A percentile compares a stretch with the other conserved stretches of the same genome.
phyloP scores from a whole-genome alignment of 1,284 basidiomycete genomes.

The Tylopilus microsporus region DNA sequence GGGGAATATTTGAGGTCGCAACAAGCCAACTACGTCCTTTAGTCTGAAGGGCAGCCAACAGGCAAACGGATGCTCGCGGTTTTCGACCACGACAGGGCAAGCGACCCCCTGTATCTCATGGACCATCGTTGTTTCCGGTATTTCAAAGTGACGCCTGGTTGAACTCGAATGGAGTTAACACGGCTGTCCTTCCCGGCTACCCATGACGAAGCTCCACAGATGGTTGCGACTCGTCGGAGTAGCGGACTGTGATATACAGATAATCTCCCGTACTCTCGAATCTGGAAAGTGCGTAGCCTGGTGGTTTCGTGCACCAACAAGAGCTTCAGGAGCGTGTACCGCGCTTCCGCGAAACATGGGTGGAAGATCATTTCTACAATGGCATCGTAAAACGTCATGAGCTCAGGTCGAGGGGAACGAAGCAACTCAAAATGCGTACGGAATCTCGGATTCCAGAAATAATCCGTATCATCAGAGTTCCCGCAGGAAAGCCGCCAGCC shows the following conservation, averaged over 20 bases:
- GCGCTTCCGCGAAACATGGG: background rate
- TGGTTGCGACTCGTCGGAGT: background rate
- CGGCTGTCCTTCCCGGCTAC: background rate
- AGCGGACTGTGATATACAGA: background rate
- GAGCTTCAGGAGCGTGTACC: background rate
- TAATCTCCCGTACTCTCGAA: background rate
- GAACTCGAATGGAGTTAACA: background rate
- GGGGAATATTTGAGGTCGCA: too few relatives aligned
- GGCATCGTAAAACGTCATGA: background rate
- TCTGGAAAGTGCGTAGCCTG: background rate
- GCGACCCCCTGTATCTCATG: too few relatives aligned
- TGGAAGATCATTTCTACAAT: background rate
- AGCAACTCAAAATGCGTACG: background rate
- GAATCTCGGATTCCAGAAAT: background rate
- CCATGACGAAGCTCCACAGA: background rate
- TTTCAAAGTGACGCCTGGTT: background rate
- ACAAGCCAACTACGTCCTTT: background rate
- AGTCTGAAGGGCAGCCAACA: background rate
- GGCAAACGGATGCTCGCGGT: background rate
- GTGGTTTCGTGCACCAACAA: background rate
- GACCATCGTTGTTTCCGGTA: too few relatives aligned
- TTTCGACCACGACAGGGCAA: too few relatives aligned
- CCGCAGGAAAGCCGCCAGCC: conserved; percentile 56
- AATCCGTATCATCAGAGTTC: conserved; percentile 28
- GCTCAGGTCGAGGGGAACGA: background rate